Evolutionary conservation across 1,139 yeast species (phyloP).

Genomic region (Dujonia santamariae): DNA sequence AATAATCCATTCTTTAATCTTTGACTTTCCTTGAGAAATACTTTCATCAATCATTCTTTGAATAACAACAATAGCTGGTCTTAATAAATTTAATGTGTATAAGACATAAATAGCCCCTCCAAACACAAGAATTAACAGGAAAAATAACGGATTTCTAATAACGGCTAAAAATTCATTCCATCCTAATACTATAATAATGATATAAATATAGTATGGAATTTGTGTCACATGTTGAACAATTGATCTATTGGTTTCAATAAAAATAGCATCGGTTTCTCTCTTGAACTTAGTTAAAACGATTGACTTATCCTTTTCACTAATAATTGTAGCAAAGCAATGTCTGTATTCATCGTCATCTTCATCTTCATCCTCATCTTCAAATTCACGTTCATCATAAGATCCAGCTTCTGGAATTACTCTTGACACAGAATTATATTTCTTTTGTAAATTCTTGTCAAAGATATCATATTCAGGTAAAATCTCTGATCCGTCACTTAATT

Average conservation of each 20-base stretch:
- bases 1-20: slow-evolving; percentile 48
- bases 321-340: slow-evolving; percentile 50
- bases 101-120: slow-evolving; percentile 66
- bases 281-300: slow-evolving; percentile 61
- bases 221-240: slow-evolving; percentile 67
- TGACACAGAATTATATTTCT: slow-evolving; percentile 18
- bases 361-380: slow-evolving; percentile 32
- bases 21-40: slow-evolving; percentile 53
- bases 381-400: slow-evolving; percentile 14
- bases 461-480: slow-evolving; percentile 56
- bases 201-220: slow-evolving; percentile 80
- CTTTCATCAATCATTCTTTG: slow-evolving; percentile 59
- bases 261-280: slow-evolving; percentile 76
- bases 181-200: slow-evolving; percentile 71
- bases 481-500: slow-evolving; percentile 48
- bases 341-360: slow-evolving; percentile 36
- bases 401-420: slow-evolving; percentile 2
- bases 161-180: slow-evolving; percentile 96
- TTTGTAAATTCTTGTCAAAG: slow-evolving; percentile 22
- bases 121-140: slow-evolving; percentile 53
- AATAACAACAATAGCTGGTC: slow-evolving; percentile 65
- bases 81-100: slow-evolving; percentile 69
- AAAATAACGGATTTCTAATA: slow-evolving; percentile 75
- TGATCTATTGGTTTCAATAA: slow-evolving; percentile 80
- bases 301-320: slow-evolving; percentile 56